Evolutionary conservation across 1,284 basidiomycete genomes (phyloP).

Genomic region (Bondarzewia mesenterica): DNA sequence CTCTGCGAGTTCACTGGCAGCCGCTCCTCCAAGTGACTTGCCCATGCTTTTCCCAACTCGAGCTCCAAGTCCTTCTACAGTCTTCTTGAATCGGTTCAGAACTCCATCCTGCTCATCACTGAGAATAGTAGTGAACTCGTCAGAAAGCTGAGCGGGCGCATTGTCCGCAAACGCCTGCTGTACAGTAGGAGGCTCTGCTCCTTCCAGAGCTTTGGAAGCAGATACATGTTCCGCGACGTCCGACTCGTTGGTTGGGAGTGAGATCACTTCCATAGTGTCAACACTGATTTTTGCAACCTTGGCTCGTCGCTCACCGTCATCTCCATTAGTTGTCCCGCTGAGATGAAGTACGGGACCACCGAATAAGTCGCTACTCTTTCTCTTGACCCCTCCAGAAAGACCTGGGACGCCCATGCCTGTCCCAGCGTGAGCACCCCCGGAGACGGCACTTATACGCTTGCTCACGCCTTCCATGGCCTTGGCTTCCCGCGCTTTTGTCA

Average conservation of each 20-base stretch:
- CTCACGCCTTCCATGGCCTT: conserved; percentile 55
- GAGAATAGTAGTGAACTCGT: background rate
- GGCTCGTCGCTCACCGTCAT: conserved; percentile 29
- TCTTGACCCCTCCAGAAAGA: conserved; percentile 33
- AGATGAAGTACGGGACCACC: conserved; percentile 2
- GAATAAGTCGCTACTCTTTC: conserved; percentile 59
- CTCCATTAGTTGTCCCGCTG: background rate
- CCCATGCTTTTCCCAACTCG: conserved; percentile 50
- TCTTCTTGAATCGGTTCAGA: conserved; percentile 58
- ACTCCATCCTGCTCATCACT: conserved; percentile 26
- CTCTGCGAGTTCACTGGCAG: conserved; percentile 57
- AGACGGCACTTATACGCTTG: conserved; percentile 28
- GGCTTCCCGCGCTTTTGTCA: conserved; percentile 66
- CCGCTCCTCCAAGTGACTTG: conserved; percentile 55
- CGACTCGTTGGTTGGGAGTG: conserved; percentile 9
- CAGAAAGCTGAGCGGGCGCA: background rate
- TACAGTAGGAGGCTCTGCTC: too few relatives aligned
- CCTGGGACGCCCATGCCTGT: background rate
- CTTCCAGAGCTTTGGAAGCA: too few relatives aligned
- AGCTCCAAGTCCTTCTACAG: conserved; percentile 61
- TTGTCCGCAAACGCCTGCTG: too few relatives aligned
- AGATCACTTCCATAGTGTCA: conserved; percentile 2
- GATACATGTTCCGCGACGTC: too few relatives aligned
- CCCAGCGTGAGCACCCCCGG: background rate
- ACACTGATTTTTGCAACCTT: conserved; percentile 42